Conservation (phyloP, 768 basidiomycete species). For the Guyanaporus albipodus region DNA sequence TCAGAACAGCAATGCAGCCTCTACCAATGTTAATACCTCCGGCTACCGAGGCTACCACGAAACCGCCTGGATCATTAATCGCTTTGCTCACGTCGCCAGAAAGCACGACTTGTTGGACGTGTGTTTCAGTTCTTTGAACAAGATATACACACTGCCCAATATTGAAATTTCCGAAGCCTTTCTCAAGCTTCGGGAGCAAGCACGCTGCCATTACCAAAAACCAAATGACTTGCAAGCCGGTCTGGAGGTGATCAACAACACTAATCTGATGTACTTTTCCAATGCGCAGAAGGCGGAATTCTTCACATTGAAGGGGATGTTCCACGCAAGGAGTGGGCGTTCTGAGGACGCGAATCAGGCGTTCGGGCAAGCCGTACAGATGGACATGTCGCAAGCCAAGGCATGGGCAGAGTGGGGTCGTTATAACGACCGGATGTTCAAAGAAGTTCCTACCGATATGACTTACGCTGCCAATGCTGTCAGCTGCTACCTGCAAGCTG, state of each 20-base stretch:
- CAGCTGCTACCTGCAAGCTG: conserved; percentile 96
- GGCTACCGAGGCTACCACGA: conserved; percentile 98
- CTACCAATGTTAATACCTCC: conserved; percentile 68
- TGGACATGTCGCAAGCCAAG: conserved; percentile 92
- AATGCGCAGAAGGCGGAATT: conserved; percentile 95
- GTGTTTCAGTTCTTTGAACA: conserved; percentile 90
- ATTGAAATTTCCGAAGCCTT: conserved; percentile 99
- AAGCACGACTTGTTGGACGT: conserved; percentile 97
- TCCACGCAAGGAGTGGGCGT: conserved; percentile 82
- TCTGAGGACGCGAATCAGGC: conserved; percentile 88
- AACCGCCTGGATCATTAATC: conserved; percentile 99
- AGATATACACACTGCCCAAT: conserved; percentile 98
- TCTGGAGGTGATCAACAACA: conserved; percentile 98
- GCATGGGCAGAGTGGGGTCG: conserved; percentile 99
- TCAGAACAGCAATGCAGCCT: conserved; percentile 46
- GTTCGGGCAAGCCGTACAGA: conserved; percentile 93
- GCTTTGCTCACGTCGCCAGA: conserved; percentile 96
- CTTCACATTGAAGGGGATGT: conserved; percentile 98
- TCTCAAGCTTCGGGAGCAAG: conserved; percentile 96
- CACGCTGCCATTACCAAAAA: conserved; percentile 95
- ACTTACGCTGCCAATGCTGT: conserved; percentile 85
- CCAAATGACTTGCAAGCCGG: conserved; percentile 91
- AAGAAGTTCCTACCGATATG: conserved; percentile 73
- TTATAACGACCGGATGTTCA: conserved; percentile 91
- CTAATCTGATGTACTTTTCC: conserved; percentile 98